Base-by-base conservation (phyloP, 2,329 filamentous ascomycete species). In the Aspergillus awamori region DNA sequence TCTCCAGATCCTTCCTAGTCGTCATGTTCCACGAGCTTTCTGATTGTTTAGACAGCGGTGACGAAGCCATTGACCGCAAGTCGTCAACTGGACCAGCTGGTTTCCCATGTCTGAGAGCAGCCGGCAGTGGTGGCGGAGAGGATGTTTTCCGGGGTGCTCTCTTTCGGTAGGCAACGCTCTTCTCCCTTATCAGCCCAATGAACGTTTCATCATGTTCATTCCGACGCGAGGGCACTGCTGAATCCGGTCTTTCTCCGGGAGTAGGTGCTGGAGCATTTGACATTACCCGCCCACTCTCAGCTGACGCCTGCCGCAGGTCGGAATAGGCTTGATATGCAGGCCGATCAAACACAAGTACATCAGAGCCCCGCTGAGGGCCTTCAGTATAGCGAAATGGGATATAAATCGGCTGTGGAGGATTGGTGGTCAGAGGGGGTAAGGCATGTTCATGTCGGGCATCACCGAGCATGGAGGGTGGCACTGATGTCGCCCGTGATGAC, bases 251-350 rank as follows among this genome's bases (percentile, higher is more conserved):
- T 38, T 64, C 64, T 30, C 58, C 60, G 28, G 66, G 58, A 22
- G 64, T 62, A 20, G 65, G 59, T 8, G 61, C 41, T 5, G 70
- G 69, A 13, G 70, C 71, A 51, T 77, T 74, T 41, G 76, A 72
- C 75, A 81, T 77, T 45, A 79, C 67, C 59, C 80, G 74, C 38
- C 79, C 79, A 61, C 76, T 80, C 49, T 79, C 78, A 5, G 74
- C 75, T 48, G 76, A 77, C 22, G 78, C 79, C 57, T 80, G 76
- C 20, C 80, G 76, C 59, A 82, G 66, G 30, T 76, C 79, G 22
- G 79, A 81, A 63, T 82, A 83, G 8, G 78, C 80, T 67, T 82
- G 73, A 60, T 80, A 79, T 24, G 79, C 79, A 4, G 80, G 79
- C 17, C 75, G 74, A 43, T 75, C 72, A 55, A 79, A 72, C 11